Conservation (phyloP, 352 stramenopile genomes). For the Sclerospora graminicola region DNA sequence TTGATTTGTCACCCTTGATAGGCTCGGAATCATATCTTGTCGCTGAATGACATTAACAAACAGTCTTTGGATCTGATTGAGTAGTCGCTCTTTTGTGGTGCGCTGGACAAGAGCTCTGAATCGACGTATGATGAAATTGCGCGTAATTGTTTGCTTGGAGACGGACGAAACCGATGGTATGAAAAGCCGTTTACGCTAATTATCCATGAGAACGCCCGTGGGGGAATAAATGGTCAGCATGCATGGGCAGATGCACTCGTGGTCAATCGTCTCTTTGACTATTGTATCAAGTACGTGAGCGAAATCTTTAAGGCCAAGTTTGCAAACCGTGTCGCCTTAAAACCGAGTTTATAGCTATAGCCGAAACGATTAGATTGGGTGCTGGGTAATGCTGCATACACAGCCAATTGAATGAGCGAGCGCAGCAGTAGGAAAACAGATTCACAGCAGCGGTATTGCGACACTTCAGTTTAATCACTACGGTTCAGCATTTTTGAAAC, state of each 20-base stretch:
- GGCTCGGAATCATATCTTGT: slow-evolving; percentile 74
- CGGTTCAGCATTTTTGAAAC: slow-evolving; percentile 87
- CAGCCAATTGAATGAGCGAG: slow-evolving; percentile 82
- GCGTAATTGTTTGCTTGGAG: slow-evolving; percentile 73
- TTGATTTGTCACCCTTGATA: slow-evolving; percentile 2
- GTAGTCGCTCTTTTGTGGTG: slow-evolving; percentile 88
- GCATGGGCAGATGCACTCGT: slow-evolving; percentile 96
- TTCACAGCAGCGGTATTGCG: slow-evolving; percentile 85
- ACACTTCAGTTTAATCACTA: slow-evolving; percentile 90
- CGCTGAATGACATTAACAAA: slow-evolving; percentile 82
- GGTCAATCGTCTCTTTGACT: slow-evolving; percentile 90
- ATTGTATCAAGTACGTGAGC: slow-evolving; percentile 88
- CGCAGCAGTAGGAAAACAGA: slow-evolving; percentile 87
- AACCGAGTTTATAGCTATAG: slow-evolving; percentile 50
- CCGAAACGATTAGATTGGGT: slow-evolving; percentile 74
- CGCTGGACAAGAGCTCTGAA: slow-evolving; percentile 82
- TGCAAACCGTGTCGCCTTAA: slow-evolving; percentile 51
- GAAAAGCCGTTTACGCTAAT: slow-evolving; percentile 97
- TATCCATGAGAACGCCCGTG: slow-evolving; percentile 93
- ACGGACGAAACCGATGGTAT: slow-evolving; percentile 95
- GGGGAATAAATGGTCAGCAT: slow-evolving; percentile 92
- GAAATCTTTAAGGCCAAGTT: slow-evolving; percentile 86
- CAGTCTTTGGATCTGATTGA: slow-evolving; percentile 90
- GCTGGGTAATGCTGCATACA: slow-evolving; percentile 70
- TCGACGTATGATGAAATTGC: slow-evolving; percentile 80